Evolutionary conservation across 31 red algal genomes (phyloP).

Genomic region (Odonthalia washingtoniensis): DNA sequence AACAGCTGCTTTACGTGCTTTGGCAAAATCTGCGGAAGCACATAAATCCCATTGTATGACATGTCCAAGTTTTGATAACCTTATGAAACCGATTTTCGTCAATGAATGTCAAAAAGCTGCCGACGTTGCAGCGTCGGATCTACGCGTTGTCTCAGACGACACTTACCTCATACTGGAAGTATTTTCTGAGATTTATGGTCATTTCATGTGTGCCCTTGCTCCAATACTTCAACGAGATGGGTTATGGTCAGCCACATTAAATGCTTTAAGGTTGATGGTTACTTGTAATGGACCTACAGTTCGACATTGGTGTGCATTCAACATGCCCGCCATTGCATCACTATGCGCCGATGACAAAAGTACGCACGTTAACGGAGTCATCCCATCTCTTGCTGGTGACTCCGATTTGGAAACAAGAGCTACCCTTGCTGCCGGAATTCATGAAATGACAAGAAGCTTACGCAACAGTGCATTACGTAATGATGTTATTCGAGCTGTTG

Average conservation of each 20-base stretch:
- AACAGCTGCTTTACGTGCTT: too few relatives aligned
- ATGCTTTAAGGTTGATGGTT: conserved; percentile 68
- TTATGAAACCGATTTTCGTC: too few relatives aligned
- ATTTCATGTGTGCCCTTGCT: too few relatives aligned
- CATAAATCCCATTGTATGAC: too few relatives aligned
- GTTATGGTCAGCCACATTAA: conserved; percentile 54
- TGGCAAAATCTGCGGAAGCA: too few relatives aligned
- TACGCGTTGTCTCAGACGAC: too few relatives aligned
- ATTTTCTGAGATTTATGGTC: too few relatives aligned
- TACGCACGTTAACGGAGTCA: conserved; percentile 51
- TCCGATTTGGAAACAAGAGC: conserved; percentile 81
- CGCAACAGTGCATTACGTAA: conserved; percentile 36
- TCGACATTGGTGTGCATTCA: conserved; percentile 89
- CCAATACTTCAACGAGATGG: too few relatives aligned
- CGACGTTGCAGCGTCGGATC: too few relatives aligned
- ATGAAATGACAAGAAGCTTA: conserved; percentile 57
- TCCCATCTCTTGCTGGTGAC: conserved; percentile 64
- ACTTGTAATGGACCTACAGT: conserved; percentile 86
- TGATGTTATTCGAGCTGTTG: conserved; percentile 61
- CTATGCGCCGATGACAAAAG: conserved; percentile 37
- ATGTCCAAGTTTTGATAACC: too few relatives aligned
- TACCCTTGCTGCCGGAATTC: conserved; percentile 75
- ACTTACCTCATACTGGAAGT: too few relatives aligned
- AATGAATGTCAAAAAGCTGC: too few relatives aligned
- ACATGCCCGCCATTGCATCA: conserved; percentile 76